Base-by-base conservation (phyloP, 202 grass and related monocot species). In the Carex arenaria region DNA sequence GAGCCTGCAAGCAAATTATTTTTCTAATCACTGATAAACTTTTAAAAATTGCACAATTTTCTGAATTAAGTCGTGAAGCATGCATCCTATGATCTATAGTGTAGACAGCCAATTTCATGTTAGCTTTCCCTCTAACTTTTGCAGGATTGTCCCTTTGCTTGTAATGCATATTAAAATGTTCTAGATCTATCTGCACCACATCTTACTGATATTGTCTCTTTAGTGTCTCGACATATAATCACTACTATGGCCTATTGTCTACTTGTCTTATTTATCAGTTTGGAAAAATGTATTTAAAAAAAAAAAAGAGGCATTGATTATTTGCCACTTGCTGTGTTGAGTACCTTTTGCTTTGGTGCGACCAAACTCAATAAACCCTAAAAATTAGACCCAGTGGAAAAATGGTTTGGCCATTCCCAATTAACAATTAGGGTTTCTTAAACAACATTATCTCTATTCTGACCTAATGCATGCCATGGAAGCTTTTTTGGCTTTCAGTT, bases 381-480 rank as follows among this genome's bases (percentile, higher is more conserved):
- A 57, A 78, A 82, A 82, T 82, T 70, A 70, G 47, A 69, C 47
- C 51, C 40, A 82, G 61, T 82, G 80, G 80, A 65, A 64, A 64
- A 52, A 66, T 81, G 79, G 79, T 66, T 81, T 82, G 47, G 62
- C 74, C 53, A 78, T 54, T 82, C 19, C 65, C 62, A 51, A 82
- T 69, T 66, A 69, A 67, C n/a, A 68, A 67, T 5, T 69, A 54
- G 17, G 28, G 31, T 82, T 54, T 52, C 23, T 82, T 82, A 82
- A 82, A 82, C 8, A 70, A 82, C 63, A 31, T 82, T 82, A 82
- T 82, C 80, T 54, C 40, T 70, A 19, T n/a, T 82, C 78, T 82
- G 23, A 82, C 80, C 64, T 82, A 82, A 82, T 82, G 51, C 80
- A 82, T 82, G 63, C 80, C 80, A 78, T 82, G 65, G 18, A 54